Evolutionary conservation across 805 yeast genomes (phyloP).

Genomic region (Candida chilensis): DNA sequence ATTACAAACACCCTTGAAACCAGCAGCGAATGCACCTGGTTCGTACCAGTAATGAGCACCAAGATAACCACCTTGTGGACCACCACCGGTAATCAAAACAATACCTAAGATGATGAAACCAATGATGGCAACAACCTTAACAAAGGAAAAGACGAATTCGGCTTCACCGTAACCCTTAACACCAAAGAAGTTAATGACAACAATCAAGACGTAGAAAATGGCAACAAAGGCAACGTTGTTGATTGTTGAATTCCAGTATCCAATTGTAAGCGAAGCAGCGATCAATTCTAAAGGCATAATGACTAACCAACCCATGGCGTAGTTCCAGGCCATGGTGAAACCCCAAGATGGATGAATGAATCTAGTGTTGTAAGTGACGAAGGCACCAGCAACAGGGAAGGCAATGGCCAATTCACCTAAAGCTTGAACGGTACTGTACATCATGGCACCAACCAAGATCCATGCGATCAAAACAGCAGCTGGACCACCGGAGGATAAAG

Average conservation of each 20-base stretch:
- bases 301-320: constrained; percentile 43
- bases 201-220: constrained; percentile 37
- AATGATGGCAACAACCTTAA: constrained; percentile 38
- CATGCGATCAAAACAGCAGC: constrained; percentile 53
- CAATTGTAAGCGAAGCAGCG: constrained; percentile 45
- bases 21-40: constrained; percentile 31
- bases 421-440: constrained; percentile 52
- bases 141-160: constrained; percentile 38
- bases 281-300: constrained; percentile 42
- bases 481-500: constrained; percentile 54
- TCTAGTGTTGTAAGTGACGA: constrained; percentile 50
- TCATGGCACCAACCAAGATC: constrained; percentile 42
- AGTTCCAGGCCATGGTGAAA: constrained; percentile 53
- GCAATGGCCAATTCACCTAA: constrained; percentile 52
- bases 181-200: constrained; percentile 41
- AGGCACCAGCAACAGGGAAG: constrained; percentile 58
- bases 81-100: constrained; percentile 38
- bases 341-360: constrained; percentile 56
- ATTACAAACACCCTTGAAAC: constrained; percentile 44
- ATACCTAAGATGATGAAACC: constrained; percentile 49
- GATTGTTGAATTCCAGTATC: constrained; percentile 30
- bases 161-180: constrained; percentile 49
- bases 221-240: constrained; percentile 43
- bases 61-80: constrained; percentile 32
- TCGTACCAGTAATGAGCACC: constrained; percentile 36